These are phyloP conservation scores for Litsea cubeba DNA, from an alignment of 164 flowering plant genomes.

Conservation along the genomic window DNA sequence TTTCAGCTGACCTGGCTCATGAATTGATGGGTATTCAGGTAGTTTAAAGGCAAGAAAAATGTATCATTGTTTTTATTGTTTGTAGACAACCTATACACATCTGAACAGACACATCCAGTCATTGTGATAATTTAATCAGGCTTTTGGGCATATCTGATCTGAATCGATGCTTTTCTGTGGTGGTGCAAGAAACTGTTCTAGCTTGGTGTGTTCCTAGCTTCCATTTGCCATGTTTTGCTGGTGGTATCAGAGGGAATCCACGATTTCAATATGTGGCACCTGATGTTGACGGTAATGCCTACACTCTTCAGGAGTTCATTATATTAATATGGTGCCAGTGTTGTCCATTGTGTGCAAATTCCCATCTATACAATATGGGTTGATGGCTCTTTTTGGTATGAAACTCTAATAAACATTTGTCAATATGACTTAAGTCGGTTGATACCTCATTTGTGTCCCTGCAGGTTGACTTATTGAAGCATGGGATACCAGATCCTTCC, in stretches of 20 bases:
- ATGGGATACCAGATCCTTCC: slow-evolving; percentile 87
- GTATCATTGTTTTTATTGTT: not conserved
- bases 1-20: slow-evolving; percentile 90
- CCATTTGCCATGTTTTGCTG: slow-evolving; percentile 74
- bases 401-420: not conserved
- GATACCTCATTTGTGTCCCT: slow-evolving; percentile 4
- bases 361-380: not conserved
- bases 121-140: not conserved
- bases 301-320: slow-evolving; percentile 5
- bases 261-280: slow-evolving; percentile 72
- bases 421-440: not conserved
- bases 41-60: slow-evolving; percentile 10
- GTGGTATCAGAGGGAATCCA: slow-evolving; percentile 88
- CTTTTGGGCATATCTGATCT: slow-evolving; percentile 13
- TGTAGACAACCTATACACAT: not conserved
- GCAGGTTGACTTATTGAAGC: slow-evolving; percentile 93
- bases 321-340: not conserved
- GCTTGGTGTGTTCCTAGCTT: slow-evolving; percentile 85
- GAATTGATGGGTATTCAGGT: slow-evolving; percentile 93
- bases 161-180: slow-evolving; percentile 10
- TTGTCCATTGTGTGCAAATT: not conserved
- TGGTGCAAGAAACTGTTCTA: slow-evolving; percentile 77
- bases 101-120: not conserved
- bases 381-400: not conserved
- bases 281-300: slow-evolving; percentile 74